phyloP scores from a whole-genome alignment of 371 early-diverging fungal genomes.

The Blastocladiella emersonii region DNA sequence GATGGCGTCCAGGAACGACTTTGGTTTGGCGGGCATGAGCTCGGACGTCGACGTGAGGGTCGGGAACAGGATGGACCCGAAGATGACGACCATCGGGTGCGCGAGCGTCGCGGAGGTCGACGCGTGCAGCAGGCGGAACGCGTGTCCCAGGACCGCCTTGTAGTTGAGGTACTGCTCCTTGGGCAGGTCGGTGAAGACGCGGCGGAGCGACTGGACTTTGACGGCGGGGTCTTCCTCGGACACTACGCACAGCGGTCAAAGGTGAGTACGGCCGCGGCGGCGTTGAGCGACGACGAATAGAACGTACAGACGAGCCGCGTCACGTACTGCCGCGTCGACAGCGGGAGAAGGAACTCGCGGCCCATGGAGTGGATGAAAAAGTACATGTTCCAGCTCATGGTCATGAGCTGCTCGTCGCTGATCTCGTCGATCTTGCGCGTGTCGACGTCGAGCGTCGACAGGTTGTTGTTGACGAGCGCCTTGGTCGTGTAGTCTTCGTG shows the following conservation, averaged over 20 bases:
- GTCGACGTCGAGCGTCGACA: not conserved
- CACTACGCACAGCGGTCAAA: not conserved
- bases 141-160: not conserved
- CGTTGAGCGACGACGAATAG: no score
- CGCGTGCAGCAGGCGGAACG: not conserved
- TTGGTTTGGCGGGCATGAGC: not conserved
- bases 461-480: not conserved
- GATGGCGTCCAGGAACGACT: not conserved
- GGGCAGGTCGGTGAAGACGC: not conserved
- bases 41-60: no score
- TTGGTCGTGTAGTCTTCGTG: not conserved
- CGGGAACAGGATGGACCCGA: not conserved
- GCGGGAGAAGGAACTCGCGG: not conserved
- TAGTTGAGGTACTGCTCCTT: not conserved
- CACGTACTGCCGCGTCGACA: not conserved
- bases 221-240: not conserved
- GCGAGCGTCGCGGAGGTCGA: not conserved
- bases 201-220: not conserved
- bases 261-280: no score
- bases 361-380: not conserved
- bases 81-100: not conserved
- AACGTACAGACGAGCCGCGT: not conserved
- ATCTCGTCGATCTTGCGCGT: not conserved
- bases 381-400: slow-evolving; percentile 1
- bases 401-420: not conserved